phyloP scores from a whole-genome alignment of 495 filamentous ascomycete genomes.

The Bryoglossum gracile region DNA sequence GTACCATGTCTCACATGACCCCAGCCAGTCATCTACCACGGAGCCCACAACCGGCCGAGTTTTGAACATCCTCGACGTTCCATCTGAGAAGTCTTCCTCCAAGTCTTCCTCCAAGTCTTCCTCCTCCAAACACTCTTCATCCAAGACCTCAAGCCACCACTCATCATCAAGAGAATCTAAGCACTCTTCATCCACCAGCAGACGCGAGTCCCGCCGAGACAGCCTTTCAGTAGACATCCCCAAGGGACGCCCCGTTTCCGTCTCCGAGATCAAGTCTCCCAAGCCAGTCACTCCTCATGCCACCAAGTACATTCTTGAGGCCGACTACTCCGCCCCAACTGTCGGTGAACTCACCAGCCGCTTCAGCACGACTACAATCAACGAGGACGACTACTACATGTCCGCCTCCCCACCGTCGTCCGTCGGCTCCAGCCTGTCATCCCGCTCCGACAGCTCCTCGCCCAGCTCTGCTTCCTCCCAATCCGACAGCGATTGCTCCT shows the following conservation, averaged over 20 bases:
- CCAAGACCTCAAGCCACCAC: constrained; percentile 27
- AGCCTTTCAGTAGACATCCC: constrained; percentile 53
- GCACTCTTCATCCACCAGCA: constrained; percentile 21
- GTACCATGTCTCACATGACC: constrained; percentile 97
- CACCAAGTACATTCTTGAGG: constrained; percentile 74
- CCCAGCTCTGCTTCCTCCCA: constrained; percentile 66
- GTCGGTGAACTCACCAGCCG: constrained; percentile 67
- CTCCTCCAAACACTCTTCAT: constrained; percentile 33
- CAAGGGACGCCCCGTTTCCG: constrained; percentile 78
- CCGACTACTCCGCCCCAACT: constrained; percentile 59
- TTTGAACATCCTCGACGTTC: constrained; percentile 66
- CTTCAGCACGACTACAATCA: constrained; percentile 64
- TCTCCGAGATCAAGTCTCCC: constrained; percentile 83
- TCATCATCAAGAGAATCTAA: constrained; percentile 22
- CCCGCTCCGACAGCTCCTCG: constrained; percentile 66
- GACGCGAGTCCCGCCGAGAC: constrained; percentile 34
- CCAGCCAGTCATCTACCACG: constrained; percentile 77
- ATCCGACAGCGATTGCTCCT: constrained; percentile 67
- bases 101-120: constrained; percentile 43
- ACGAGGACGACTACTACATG: constrained; percentile 58
- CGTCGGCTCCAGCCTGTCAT: constrained; percentile 64
- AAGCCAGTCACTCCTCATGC: constrained; percentile 82
- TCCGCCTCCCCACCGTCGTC: constrained; percentile 56
- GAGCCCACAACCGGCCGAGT: constrained; percentile 96
- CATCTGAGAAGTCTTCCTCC: constrained; percentile 39